Conservation (phyloP, 2,329 filamentous ascomycete genomes). For the Chrysosporium queenslandicum region DNA sequence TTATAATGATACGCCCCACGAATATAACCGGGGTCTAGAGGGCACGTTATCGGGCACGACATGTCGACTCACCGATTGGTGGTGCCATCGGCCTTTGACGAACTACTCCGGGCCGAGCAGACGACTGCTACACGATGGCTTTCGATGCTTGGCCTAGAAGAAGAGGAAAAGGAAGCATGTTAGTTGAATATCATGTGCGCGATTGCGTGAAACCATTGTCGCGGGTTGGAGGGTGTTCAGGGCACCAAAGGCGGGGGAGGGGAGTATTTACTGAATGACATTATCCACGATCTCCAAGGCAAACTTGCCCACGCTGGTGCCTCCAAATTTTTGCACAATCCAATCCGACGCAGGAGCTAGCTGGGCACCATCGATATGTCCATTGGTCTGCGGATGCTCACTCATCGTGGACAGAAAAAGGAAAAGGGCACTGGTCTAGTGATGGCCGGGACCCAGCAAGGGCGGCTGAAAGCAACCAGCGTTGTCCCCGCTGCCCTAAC, state of each 20-base stretch:
- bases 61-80: conserved; percentile 68
- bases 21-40: neutral
- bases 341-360: conserved; percentile 38
- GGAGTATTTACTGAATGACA: conserved; percentile 51
- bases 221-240: neutral
- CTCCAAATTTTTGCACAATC: conserved; percentile 92
- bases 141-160: conserved; percentile 48
- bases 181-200: neutral
- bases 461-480: conserved; percentile 6
- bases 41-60: neutral
- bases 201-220: neutral
- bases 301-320: conserved; percentile 92
- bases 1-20: too few relatives aligned
- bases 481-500: conserved; percentile 4
- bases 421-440: neutral
- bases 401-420: conserved; percentile 12
- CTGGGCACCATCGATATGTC: conserved; percentile 16
- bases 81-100: conserved; percentile 88
- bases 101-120: conserved; percentile 88
- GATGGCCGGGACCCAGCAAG: conserved; percentile 2
- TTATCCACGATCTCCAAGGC: conserved; percentile 63
- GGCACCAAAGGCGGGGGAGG: conserved; percentile 1
- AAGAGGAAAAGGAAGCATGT: conserved; percentile 4
- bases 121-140: conserved; percentile 77
- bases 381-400: conserved; percentile 15